phyloP scores from a whole-genome alignment of 1,284 basidiomycete species.

The Farysia itapuensis region DNA sequence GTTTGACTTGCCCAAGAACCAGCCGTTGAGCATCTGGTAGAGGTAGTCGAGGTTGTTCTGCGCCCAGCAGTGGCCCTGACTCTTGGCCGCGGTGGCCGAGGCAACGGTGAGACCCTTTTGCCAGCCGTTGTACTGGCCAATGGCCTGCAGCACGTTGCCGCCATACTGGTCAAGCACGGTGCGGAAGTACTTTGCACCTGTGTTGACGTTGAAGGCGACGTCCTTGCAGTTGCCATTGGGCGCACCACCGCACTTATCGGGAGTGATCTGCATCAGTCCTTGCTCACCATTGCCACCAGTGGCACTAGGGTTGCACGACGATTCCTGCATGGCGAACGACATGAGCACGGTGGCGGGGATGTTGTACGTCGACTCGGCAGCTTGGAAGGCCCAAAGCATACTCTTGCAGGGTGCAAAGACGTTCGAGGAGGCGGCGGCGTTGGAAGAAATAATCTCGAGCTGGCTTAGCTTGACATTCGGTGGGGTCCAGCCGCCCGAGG shows the following conservation, averaged over 20 bases:
- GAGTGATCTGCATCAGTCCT: conserved; percentile 53
- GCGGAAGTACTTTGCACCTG: conserved; percentile 49
- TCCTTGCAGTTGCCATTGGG: conserved; percentile 42
- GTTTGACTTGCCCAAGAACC: conserved; percentile 36
- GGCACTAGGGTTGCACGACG: conserved; percentile 38
- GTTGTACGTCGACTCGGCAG: conserved; percentile 20
- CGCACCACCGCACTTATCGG: conserved; percentile 44
- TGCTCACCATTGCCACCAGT: conserved; percentile 48
- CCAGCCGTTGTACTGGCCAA: conserved; percentile 52
- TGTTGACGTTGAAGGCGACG: conserved; percentile 34
- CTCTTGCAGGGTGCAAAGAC: conserved; percentile 42
- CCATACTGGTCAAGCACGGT: conserved; percentile 18
- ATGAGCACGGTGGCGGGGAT: conserved; percentile 45
- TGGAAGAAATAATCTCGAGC: conserved; percentile 31
- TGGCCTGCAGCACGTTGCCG: conserved; percentile 31
- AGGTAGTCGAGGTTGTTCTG: conserved; percentile 54
- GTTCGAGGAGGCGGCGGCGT: conserved; percentile 19
- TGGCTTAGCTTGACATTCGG: conserved; percentile 33
- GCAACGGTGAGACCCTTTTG: conserved; percentile 23
- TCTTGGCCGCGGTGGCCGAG: conserved; percentile 23
- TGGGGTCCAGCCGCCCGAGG: conserved; percentile 36
- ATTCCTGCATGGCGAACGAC: conserved; percentile 51
- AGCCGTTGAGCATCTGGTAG: conserved; percentile 45
- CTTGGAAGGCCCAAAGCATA: conserved; percentile 36
- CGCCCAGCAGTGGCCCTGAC: conserved; percentile 30